These are phyloP conservation scores for Trifolium pratense DNA, from an alignment of 306 rosid species.

Conservation along the genomic window DNA sequence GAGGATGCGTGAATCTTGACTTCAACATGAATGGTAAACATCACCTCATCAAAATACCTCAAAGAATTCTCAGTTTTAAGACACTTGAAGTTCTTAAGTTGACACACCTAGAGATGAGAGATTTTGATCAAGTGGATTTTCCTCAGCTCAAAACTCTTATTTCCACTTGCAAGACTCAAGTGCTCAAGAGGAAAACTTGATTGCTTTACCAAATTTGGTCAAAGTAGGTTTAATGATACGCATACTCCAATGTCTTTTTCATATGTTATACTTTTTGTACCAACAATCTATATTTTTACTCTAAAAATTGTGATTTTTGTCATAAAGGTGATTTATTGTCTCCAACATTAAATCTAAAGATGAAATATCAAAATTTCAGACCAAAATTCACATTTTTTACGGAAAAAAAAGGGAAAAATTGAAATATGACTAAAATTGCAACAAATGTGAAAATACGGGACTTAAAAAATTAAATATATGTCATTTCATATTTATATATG, in stretches of 20 bases:
- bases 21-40: background rate
- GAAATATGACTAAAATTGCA: too few relatives aligned
- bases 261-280: too few relatives aligned
- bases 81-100: background rate
- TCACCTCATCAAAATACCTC: background rate
- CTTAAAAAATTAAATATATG: too few relatives aligned
- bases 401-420: too few relatives aligned
- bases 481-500: too few relatives aligned
- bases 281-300: too few relatives aligned
- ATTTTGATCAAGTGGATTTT: background rate
- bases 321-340: too few relatives aligned
- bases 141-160: background rate
- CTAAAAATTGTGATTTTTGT: too few relatives aligned
- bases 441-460: too few relatives aligned
- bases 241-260: background rate
- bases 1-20: background rate
- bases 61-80: background rate
- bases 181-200: background rate
- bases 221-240: background rate
- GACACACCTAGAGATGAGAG: background rate
- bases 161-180: background rate
- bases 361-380: too few relatives aligned
- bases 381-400: too few relatives aligned
- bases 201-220: background rate
- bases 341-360: too few relatives aligned